phyloP scores from a whole-genome alignment of 78 protist species.

The Dictyostelium capitatum region DNA sequence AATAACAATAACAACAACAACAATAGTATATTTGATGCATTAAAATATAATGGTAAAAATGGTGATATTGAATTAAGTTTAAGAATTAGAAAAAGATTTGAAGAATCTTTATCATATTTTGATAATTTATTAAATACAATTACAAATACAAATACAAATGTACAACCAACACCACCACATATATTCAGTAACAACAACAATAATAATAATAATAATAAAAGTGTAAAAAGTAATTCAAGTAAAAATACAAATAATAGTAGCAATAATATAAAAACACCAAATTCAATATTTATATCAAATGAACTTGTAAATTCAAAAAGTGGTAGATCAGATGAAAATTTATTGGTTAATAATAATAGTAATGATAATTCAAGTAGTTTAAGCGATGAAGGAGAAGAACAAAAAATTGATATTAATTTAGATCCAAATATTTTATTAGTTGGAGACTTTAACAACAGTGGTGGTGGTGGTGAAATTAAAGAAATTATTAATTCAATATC shows the following conservation, averaged over 20 bases:
- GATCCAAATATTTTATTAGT: not conserved
- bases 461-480: not conserved
- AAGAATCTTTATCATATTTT: constrained; percentile 23
- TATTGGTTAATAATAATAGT: not conserved
- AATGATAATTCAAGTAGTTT: not conserved
- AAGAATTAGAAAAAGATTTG: constrained; percentile 30
- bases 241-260: not conserved
- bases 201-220: not conserved
- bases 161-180: not conserved
- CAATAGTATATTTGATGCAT: not conserved
- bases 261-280: not conserved
- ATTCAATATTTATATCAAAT: not conserved
- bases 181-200: not conserved
- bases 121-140: not conserved
- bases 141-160: not conserved
- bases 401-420: not conserved
- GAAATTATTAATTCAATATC: too few relatives aligned
- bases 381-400: not conserved
- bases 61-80: not conserved
- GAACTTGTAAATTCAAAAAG: not conserved
- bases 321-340: constrained; percentile 4
- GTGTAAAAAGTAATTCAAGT: not conserved
- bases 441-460: not conserved
- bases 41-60: not conserved
- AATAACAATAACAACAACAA: too few relatives aligned